Percentiles rank a stretch among this genome's conserved stretches.
phyloP scores from a whole-genome alignment of 1,284 basidiomycete genomes.

The Puccinia triticina region DNA sequence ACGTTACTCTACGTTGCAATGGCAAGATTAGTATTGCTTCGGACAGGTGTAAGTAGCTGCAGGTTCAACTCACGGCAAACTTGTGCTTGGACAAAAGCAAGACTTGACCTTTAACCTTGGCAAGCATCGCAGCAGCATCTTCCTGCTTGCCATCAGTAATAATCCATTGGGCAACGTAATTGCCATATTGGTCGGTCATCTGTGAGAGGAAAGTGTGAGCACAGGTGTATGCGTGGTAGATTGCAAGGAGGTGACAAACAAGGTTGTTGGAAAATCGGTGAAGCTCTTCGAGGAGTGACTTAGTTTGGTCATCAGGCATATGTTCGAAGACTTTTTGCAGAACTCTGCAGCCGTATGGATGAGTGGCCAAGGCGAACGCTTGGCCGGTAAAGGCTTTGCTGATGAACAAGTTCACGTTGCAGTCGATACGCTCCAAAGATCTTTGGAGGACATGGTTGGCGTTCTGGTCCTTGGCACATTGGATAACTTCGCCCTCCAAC shows the following conservation, averaged over 20 bases:
- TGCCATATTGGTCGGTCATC: slow-evolving; percentile 63
- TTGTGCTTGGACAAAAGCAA: slow-evolving; percentile 63
- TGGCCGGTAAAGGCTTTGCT: slow-evolving; percentile 73
- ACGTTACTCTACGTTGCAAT: slow-evolving; percentile 85
- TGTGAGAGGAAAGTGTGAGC: neutral
- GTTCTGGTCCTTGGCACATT: slow-evolving; percentile 88
- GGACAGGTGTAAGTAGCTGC: neutral
- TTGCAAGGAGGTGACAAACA: slow-evolving; percentile 20
- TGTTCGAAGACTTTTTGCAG: slow-evolving; percentile 90
- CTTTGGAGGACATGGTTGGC: slow-evolving; percentile 94
- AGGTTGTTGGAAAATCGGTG: slow-evolving; percentile 72
- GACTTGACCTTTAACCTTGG: slow-evolving; percentile 76
- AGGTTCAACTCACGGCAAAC: slow-evolving; percentile 33
- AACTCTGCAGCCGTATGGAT: slow-evolving; percentile 93
- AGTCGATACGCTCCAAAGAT: slow-evolving; percentile 76
- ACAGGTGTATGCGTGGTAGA: slow-evolving; percentile 23
- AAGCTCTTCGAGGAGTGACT: slow-evolving; percentile 80
- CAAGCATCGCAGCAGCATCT: slow-evolving; percentile 73
- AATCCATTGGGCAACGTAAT: slow-evolving; percentile 76
- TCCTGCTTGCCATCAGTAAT: slow-evolving; percentile 74
- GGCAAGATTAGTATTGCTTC: slow-evolving; percentile 68
- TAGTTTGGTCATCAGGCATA: slow-evolving; percentile 69
- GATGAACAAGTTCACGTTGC: slow-evolving; percentile 77
- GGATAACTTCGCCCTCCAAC: slow-evolving; percentile 77
- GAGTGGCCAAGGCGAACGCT: slow-evolving; percentile 80